These are phyloP conservation scores for Solanum paucissectum DNA, from an alignment of 257 asterid species.

Conservation along the genomic window DNA sequence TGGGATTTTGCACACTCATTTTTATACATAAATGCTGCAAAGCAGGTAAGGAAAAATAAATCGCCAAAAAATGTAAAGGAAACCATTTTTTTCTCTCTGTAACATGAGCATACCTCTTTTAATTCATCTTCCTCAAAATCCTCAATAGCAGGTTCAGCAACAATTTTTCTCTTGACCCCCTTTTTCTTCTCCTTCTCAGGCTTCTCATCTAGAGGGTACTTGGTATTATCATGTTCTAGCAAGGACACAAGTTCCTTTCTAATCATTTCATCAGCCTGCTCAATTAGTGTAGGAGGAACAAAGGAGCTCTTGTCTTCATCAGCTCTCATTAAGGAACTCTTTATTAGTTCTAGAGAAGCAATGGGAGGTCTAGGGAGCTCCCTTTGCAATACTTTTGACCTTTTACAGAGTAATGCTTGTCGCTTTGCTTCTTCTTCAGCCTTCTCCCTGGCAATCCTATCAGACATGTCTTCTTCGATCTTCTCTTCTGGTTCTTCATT, in stretches of 20 bases:
- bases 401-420: slow-evolving; percentile 70
- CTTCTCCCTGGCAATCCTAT: slow-evolving; percentile 80
- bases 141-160: slow-evolving; percentile 49
- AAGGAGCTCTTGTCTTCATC: slow-evolving; percentile 89
- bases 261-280: slow-evolving; percentile 92
- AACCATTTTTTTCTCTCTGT: not conserved
- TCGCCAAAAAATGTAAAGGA: not conserved
- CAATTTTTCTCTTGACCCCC: slow-evolving; percentile 52
- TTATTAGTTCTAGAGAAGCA: slow-evolving; percentile 68
- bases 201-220: slow-evolving; percentile 77
- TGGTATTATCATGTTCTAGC: slow-evolving; percentile 85
- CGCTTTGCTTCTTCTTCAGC: slow-evolving; percentile 91
- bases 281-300: slow-evolving; percentile 83
- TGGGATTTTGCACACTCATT: not conserved
- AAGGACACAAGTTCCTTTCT: slow-evolving; percentile 74
- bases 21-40: not conserved
- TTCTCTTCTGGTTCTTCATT: slow-evolving; percentile 92
- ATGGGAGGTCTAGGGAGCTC: slow-evolving; percentile 96
- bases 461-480: slow-evolving; percentile 99
- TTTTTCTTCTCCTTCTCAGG: slow-evolving; percentile 73
- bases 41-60: not conserved
- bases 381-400: slow-evolving; percentile 94
- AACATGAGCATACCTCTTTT: slow-evolving; percentile 52
- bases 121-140: slow-evolving; percentile 74
- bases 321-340: slow-evolving; percentile 51